phyloP scores from a whole-genome alignment of 768 basidiomycete genomes.

The Podaxis pistillaris region DNA sequence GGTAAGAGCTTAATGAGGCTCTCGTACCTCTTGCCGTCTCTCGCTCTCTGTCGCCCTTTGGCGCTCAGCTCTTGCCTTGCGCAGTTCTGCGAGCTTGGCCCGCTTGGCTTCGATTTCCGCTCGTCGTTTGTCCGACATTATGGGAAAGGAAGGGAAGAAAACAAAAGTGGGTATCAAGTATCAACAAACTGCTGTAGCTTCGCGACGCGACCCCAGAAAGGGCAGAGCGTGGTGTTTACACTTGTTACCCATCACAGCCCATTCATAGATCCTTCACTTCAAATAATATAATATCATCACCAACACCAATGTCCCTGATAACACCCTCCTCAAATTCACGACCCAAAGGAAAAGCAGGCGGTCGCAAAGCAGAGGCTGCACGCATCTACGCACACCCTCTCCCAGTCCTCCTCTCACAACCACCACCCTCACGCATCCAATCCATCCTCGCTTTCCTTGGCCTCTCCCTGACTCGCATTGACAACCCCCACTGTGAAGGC shows the following conservation, averaged over 20 bases:
- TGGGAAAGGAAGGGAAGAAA: neutral
- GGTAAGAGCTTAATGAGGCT: neutral
- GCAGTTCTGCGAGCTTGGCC: slow-evolving; percentile 81
- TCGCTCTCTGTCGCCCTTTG: slow-evolving; percentile 50
- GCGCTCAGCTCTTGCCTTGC: slow-evolving; percentile 72
- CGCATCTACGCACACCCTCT: slow-evolving; percentile 68
- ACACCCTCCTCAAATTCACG: slow-evolving; percentile 31
- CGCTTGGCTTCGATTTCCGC: slow-evolving; percentile 91
- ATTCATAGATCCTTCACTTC: neutral
- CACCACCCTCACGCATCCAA: slow-evolving; percentile 39
- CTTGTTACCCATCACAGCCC: slow-evolving; percentile 8
- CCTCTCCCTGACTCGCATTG: slow-evolving; percentile 53
- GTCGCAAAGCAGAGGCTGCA: slow-evolving; percentile 61
- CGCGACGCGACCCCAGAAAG: neutral
- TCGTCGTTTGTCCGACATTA: slow-evolving; percentile 64
- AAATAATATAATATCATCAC: neutral
- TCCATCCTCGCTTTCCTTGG: slow-evolving; percentile 55
- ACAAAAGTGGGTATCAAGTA: neutral
- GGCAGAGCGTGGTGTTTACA: slow-evolving; percentile 6
- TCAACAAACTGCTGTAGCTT: neutral
- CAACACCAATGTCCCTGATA: slow-evolving; percentile 44
- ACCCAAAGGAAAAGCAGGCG: slow-evolving; percentile 50
- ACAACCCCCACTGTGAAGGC: slow-evolving; percentile 76
- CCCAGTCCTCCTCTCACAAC: slow-evolving; percentile 49
- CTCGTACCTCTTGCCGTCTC: slow-evolving; percentile 35